Percentiles rank a stretch among this genome's conserved stretches.
Conservation (phyloP, 108 stramenopile genomes). For the Pseudonitzschia delicatissima region DNA sequence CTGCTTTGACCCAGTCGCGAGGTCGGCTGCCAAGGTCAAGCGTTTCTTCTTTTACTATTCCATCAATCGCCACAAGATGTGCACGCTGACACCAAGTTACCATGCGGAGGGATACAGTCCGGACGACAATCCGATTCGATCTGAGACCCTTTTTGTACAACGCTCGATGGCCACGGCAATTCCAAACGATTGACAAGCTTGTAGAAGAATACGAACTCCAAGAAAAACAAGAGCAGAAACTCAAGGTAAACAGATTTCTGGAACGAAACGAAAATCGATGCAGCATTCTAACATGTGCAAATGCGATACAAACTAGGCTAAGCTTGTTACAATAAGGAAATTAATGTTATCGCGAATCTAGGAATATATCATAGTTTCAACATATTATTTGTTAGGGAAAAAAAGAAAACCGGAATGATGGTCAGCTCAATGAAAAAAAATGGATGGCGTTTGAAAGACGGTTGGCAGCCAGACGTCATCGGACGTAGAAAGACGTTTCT, state of each 20-base stretch:
- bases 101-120: constrained; percentile 97
- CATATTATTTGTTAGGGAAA: too few species aligned
- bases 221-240: not conserved
- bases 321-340: too few species aligned
- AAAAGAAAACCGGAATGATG: too few species aligned
- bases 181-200: constrained; percentile 61
- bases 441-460: too few species aligned
- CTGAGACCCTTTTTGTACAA: constrained; percentile 95
- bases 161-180: constrained; percentile 88
- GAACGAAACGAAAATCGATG: not conserved
- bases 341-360: too few species aligned
- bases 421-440: too few species aligned
- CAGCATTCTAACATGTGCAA: too few species aligned
- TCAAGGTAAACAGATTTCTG: not conserved
- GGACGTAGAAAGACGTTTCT: too few species aligned
- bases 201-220: constrained; percentile 22
- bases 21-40: constrained; percentile 87
- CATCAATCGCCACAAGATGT: constrained; percentile 98
- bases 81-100: constrained; percentile 96
- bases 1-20: constrained; percentile 31
- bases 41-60: constrained; percentile 95
- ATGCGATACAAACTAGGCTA: too few species aligned
- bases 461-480: too few species aligned
- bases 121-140: constrained; percentile 99
- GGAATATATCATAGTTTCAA: too few species aligned